A percentile compares a stretch with the other conserved stretches of the same genome.
Evolutionary conservation across 139 green algal genomes (phyloP).

Genomic region (Medakamo hakoo): DNA sequence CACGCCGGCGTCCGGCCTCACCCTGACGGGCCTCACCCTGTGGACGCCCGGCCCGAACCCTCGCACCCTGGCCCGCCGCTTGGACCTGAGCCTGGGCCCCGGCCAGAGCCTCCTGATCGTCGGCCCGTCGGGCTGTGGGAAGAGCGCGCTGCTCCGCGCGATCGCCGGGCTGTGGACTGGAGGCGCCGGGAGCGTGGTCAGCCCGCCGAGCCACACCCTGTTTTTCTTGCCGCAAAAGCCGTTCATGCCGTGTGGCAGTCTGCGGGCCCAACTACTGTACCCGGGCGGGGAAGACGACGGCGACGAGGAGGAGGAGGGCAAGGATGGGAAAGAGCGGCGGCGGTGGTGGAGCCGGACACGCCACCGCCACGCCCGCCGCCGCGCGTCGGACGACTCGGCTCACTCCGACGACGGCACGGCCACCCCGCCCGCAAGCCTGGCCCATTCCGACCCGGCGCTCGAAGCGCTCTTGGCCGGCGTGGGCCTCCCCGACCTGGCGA

Average conservation of each 20-base stretch:
- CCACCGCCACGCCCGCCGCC: too few relatives aligned
- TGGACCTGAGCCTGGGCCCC: conserved; percentile 21
- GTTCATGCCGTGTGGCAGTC: conserved; percentile 73
- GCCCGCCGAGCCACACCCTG: conserved; percentile 8
- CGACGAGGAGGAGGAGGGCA: not conserved
- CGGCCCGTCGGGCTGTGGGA: conserved; percentile 47
- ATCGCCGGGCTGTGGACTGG: conserved; percentile 30
- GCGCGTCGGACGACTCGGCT: too few relatives aligned
- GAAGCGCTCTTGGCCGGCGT: not conserved
- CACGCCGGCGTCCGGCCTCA: conserved; percentile 1
- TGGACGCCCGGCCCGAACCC: conserved; percentile 12
- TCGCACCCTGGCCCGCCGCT: conserved; percentile 7
- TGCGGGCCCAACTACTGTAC: conserved; percentile 74
- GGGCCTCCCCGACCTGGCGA: not conserved
- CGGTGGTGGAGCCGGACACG: not conserved
- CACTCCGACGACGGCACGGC: not conserved
- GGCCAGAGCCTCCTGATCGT: conserved; percentile 50
- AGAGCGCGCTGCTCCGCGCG: conserved; percentile 42
- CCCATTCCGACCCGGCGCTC: not conserved
- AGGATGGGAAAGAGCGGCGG: not conserved
- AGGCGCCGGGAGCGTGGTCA: conserved; percentile 22
- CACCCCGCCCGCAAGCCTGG: not conserved
- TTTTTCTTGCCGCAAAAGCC: conserved; percentile 89
- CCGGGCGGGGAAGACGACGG: conserved; percentile 21
- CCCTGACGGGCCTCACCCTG: conserved; percentile 15